Evolutionary conservation across 805 yeast species (phyloP).

Genomic region (Sungouiella blattae): DNA sequence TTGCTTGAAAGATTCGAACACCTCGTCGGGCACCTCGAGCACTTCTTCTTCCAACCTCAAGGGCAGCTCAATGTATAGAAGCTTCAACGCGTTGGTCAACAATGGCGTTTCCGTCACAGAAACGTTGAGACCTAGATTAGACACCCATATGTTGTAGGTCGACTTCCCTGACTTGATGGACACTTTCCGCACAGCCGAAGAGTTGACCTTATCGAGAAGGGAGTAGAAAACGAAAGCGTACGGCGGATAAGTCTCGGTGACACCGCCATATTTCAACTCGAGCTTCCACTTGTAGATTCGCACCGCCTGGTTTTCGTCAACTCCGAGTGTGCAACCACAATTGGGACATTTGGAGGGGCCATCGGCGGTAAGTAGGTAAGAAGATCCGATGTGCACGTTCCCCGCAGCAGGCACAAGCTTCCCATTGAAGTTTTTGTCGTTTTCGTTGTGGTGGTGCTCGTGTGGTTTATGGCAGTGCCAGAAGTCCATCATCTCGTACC

Average conservation of each 20-base stretch:
- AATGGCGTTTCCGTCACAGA: slow-evolving; percentile 13
- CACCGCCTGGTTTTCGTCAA: slow-evolving; percentile 16
- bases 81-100: slow-evolving; percentile 25
- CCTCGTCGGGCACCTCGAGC: slow-evolving; percentile 9
- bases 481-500: slow-evolving; percentile 95
- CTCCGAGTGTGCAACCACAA: slow-evolving; percentile 43
- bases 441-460: slow-evolving; percentile 16
- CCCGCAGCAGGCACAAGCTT: slow-evolving; percentile 41
- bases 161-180: slow-evolving; percentile 12
- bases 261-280: slow-evolving; percentile 18
- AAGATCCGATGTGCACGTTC: slow-evolving; percentile 52
- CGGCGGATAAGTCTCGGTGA: slow-evolving; percentile 17
- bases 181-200: slow-evolving; percentile 35
- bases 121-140: slow-evolving; percentile 32
- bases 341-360: slow-evolving; percentile 25
- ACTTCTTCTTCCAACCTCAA: slow-evolving; percentile 15
- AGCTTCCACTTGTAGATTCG: slow-evolving; percentile 58
- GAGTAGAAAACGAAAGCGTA: slow-evolving; percentile 19
- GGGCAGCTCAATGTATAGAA: slow-evolving; percentile 22
- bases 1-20: slow-evolving; percentile 6
- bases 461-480: slow-evolving; percentile 95
- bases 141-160: slow-evolving; percentile 31
- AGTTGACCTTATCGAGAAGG: slow-evolving; percentile 36
- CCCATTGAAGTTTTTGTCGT: slow-evolving; percentile 26
- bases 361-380: slow-evolving; percentile 46